These are phyloP conservation scores for Sphagnurus paluster DNA, from an alignment of 1,284 basidiomycete genomes.

Conservation along the genomic window DNA sequence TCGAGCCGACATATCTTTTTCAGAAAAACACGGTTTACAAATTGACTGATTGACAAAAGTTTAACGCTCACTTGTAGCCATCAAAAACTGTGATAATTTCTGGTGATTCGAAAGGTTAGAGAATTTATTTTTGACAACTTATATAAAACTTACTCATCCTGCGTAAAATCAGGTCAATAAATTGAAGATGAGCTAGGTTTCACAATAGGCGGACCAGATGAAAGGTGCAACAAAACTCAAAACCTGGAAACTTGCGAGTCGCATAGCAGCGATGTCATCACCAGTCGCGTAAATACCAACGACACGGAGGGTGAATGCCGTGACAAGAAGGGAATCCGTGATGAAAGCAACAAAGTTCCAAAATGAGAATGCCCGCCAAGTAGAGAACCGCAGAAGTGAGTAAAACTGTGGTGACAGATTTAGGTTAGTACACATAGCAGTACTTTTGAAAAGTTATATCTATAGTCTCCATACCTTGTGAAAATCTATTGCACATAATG, in stretches of 20 bases:
- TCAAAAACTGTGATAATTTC: slow-evolving; percentile 81
- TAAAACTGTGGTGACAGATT: slow-evolving; percentile 48
- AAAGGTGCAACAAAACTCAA: slow-evolving; percentile 85
- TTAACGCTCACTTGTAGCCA: slow-evolving; percentile 79
- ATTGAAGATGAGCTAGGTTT: background rate
- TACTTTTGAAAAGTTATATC: background rate
- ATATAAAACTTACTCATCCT: slow-evolving; percentile 75
- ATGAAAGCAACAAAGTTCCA: slow-evolving; percentile 76
- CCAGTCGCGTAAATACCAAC: slow-evolving; percentile 51
- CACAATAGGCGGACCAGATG: slow-evolving; percentile 64
- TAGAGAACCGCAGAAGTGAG: slow-evolving; percentile 64
- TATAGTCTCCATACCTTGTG: slow-evolving; percentile 50
- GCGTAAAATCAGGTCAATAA: background rate
- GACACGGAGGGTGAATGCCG: slow-evolving; percentile 77
- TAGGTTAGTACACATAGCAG: background rate
- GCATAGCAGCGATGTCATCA: slow-evolving; percentile 42
- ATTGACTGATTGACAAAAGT: slow-evolving; percentile 16
- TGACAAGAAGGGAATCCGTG: slow-evolving; percentile 70
- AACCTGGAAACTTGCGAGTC: slow-evolving; percentile 82
- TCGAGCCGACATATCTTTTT: slow-evolving; percentile 73
- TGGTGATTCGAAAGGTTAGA: slow-evolving; percentile 28
- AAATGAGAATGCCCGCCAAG: slow-evolving; percentile 76
- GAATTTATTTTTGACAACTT: background rate
- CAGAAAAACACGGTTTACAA: slow-evolving; percentile 2
- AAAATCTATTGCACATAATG: slow-evolving; percentile 45